A percentile compares a stretch with the other conserved stretches of the same genome.
Evolutionary conservation across 257 asterid species (phyloP).

Genomic region (Solanum peruvianum): DNA sequence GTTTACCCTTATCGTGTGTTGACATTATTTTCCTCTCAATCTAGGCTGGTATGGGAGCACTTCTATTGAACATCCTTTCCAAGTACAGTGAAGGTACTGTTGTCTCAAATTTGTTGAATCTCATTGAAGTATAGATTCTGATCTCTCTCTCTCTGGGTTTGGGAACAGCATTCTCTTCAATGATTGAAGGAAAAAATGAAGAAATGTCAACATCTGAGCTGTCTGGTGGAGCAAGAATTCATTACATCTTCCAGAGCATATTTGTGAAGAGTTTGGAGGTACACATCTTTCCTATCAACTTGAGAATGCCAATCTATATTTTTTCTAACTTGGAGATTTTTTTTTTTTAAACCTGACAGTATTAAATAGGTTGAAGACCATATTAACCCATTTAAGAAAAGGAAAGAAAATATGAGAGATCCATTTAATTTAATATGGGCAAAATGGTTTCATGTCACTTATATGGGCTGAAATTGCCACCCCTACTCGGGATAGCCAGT

Average conservation of each 20-base stretch:
- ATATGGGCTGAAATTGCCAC: too few species aligned
- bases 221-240: slow-evolving; percentile 98
- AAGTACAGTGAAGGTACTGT: slow-evolving; percentile 78
- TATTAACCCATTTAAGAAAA: too few species aligned
- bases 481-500: not conserved
- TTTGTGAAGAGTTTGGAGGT: slow-evolving; percentile 95
- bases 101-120: not conserved
- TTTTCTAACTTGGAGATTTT: not conserved
- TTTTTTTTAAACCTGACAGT: not conserved
- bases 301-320: not conserved
- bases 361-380: too few species aligned
- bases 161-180: slow-evolving; percentile 69
- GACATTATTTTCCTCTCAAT: not conserved
- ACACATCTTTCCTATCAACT: not conserved
- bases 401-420: too few species aligned
- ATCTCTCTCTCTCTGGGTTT: not conserved
- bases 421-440: too few species aligned
- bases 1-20: not conserved
- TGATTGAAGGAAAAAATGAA: slow-evolving; percentile 91
- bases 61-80: slow-evolving; percentile 74
- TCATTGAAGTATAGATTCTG: not conserved
- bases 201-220: slow-evolving; percentile 90
- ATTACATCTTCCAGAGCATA: slow-evolving; percentile 86
- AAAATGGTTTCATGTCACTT: too few species aligned
- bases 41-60: slow-evolving; percentile 94